A percentile compares a stretch with the other conserved stretches of the same genome.
Evolutionary conservation across 2,329 filamentous ascomycete genomes (phyloP).

Genomic region (Penicillium thymicola): DNA sequence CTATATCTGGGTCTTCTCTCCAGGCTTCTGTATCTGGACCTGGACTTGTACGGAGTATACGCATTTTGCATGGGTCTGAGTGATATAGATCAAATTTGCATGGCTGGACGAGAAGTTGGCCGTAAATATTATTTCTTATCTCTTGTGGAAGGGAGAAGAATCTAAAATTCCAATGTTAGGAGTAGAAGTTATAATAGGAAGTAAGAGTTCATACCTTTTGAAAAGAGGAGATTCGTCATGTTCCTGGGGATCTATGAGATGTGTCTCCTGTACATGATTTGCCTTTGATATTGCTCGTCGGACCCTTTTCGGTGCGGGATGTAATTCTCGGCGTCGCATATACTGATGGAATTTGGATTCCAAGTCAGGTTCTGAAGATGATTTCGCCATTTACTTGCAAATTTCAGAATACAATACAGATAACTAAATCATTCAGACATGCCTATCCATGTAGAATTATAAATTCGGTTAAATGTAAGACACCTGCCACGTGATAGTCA

Average conservation of each 20-base stretch:
- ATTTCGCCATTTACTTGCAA: background rate
- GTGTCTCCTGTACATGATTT: background rate
- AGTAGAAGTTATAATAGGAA: background rate
- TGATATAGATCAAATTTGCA: conserved; percentile 14
- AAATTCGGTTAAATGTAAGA: background rate
- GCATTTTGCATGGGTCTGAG: conserved; percentile 22
- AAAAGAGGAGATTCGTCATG: background rate
- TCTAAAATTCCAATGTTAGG: background rate
- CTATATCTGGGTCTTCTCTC: background rate
- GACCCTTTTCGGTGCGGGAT: background rate
- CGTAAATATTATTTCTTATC: conserved; percentile 8
- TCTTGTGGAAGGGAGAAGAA: conserved; percentile 15
- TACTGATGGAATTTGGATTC: background rate
- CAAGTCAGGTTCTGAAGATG: background rate
- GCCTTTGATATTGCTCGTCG: background rate
- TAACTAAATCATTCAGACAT: background rate
- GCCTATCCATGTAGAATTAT: background rate
- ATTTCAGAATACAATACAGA: background rate
- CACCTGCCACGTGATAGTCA: background rate
- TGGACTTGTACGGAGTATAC: background rate
- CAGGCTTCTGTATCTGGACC: background rate
- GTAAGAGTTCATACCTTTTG: background rate
- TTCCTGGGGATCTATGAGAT: background rate
- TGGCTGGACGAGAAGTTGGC: conserved; percentile 11
- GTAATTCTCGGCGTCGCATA: background rate